These are phyloP conservation scores for Boechera divaricarpa DNA, from an alignment of 345 rosid genomes.

Conservation along the genomic window DNA sequence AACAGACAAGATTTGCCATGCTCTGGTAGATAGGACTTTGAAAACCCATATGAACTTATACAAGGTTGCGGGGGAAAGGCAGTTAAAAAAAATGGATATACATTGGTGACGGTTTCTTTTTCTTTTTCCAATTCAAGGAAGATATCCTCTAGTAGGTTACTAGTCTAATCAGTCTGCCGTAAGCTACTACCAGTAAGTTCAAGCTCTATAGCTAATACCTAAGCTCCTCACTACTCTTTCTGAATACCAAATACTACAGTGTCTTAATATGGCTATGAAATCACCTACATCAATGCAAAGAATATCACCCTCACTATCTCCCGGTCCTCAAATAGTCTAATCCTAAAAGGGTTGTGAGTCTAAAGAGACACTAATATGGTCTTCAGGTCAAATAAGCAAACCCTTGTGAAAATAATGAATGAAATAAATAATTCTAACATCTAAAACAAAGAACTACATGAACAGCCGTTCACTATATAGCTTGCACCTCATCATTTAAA, in stretches of 20 bases:
- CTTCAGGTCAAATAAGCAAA: conserved; percentile 10
- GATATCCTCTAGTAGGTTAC: not conserved
- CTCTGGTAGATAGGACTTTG: not conserved
- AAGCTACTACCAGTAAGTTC: not conserved
- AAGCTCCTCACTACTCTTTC: not conserved
- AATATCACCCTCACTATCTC: not conserved
- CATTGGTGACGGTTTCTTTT: not conserved
- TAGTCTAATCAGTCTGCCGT: not conserved
- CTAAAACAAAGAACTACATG: not conserved
- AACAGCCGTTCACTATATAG: not conserved
- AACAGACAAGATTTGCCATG: not conserved
- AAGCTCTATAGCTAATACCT: conserved; percentile 21
- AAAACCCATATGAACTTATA: not conserved
- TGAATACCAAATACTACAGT: not conserved
- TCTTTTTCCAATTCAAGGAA: not conserved
- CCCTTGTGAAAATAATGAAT: not conserved
- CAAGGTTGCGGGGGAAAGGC: not conserved
- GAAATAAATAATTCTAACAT: not conserved
- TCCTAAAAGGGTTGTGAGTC: not conserved
- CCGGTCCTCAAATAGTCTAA: not conserved
- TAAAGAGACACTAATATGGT: not conserved
- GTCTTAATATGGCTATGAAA: not conserved
- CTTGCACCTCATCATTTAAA: not conserved
- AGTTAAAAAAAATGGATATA: not conserved
- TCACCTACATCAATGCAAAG: conserved; percentile 5